Base-by-base conservation (phyloP, 352 stramenopile genomes). In the Phytopythium mirpurense region DNA sequence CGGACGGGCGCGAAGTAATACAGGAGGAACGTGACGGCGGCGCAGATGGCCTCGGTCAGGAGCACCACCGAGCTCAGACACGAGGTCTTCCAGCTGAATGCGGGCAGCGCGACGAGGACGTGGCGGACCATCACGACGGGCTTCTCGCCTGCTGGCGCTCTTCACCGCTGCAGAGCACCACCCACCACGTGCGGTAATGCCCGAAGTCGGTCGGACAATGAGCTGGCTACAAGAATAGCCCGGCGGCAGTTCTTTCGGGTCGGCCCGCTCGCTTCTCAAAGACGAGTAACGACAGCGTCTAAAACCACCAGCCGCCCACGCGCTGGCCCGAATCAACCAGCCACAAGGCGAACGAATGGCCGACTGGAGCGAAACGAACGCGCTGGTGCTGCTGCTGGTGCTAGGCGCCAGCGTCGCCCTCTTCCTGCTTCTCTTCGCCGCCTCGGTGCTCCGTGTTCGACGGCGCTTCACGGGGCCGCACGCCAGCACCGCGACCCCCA, bases 331-430 rank as follows among this genome's bases (percentile, higher is more conserved):
- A n/a, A 32, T 9, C 5, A 18, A 38, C 16, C 34, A 21, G 18
- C 11, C 10, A 15, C 21, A 45, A 16, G 14, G 21, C 36, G 3
- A 11, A 6, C 0, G 15, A 42, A 73, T 73, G 65, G 53, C 35
- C 29, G 78, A 89, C 53, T 89, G 78, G 75, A 82, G 75, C 53
- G 41, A 62, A 10, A 38, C 46, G 11, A 85, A 78, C 51, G 23
- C 74, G n/a, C 50, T 60, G 6, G 21, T 56, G n/a, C 70, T 88
- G n/a, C 54, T 66, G 18, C 31, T 56, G 0, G 59, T 75, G 32
- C 67, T 86, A 19, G 54, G 19, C 15, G 62, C 54, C 45, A 81
- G 75, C 50, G 41, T 75, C 1, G 24, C 59, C 15, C 40, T 65
- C 14, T 89, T 86, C 47, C 15, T 78, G 8, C 23, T 76, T 34